Conservation (phyloP, 164 flowering plant species). For the Aristolochia californica region DNA sequence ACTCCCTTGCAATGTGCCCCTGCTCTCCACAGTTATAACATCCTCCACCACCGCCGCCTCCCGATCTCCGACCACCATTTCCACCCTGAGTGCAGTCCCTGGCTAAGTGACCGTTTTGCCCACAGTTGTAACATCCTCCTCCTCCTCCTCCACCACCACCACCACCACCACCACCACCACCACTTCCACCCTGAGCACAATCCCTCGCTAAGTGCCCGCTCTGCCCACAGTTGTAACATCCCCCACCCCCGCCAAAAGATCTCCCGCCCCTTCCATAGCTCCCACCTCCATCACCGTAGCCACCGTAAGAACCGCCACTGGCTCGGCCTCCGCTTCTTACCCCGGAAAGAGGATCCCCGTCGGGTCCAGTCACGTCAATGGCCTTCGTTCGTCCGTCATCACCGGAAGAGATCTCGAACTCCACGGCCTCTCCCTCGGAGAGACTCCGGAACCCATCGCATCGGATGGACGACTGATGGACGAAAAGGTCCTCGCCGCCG, state of each 20-base stretch:
- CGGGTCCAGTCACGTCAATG: conserved; percentile 49
- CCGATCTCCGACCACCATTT: conserved; percentile 1
- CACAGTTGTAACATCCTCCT: conserved; percentile 8
- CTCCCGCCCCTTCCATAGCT: conserved; percentile 8
- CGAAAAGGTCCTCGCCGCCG: conserved; percentile 61
- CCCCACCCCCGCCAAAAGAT: conserved; percentile 28
- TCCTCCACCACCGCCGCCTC: conserved; percentile 4
- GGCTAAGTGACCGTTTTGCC: conserved; percentile 45
- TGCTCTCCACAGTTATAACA: conserved; percentile 11
- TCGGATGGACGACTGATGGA: conserved; percentile 55
- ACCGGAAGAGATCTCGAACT: conserved; percentile 31
- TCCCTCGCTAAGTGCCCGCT: conserved; percentile 55
- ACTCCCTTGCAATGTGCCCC: conserved; percentile 13
- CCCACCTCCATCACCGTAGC: conserved; percentile 12
- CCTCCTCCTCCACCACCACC: conserved; percentile 5
- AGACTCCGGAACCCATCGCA: conserved; percentile 55
- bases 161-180: background rate
- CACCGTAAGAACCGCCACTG: conserved; percentile 14
- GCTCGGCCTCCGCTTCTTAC: conserved; percentile 9
- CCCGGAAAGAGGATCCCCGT: conserved; percentile 23
- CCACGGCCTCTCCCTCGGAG: conserved; percentile 42
- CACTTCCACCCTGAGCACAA: conserved; percentile 19
- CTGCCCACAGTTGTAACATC: conserved; percentile 47
- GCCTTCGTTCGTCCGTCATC: conserved; percentile 47
- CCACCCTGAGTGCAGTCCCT: conserved; percentile 36